phyloP scores from a whole-genome alignment of 2,329 filamentous ascomycete genomes.

The Cercospora sp. region DNA sequence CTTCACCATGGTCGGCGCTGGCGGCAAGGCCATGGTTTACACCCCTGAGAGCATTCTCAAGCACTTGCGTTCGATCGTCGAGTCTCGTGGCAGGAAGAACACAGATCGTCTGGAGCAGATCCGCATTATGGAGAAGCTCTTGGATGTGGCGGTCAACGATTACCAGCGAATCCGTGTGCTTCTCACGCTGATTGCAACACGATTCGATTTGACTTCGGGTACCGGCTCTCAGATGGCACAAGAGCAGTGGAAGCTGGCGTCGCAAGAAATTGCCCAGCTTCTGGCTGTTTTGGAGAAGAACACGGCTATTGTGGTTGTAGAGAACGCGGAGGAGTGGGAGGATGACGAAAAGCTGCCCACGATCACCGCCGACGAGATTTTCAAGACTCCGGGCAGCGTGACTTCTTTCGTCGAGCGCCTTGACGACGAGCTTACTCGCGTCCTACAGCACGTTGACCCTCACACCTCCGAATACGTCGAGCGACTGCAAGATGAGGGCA shows the following conservation, averaged over 20 bases:
- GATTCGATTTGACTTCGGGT: constrained; percentile 87
- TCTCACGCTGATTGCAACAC: constrained; percentile 84
- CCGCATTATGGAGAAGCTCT: constrained; percentile 92
- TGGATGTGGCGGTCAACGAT: constrained; percentile 82
- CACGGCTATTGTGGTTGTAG: constrained; percentile 79
- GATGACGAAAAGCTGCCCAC: constrained; percentile 92
- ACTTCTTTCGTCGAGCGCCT: constrained; percentile 93
- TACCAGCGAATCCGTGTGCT: constrained; percentile 95
- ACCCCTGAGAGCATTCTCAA: constrained; percentile 98
- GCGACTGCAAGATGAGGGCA: constrained; percentile 83
- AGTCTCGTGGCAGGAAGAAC: constrained; percentile 98
- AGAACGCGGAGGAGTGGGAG: constrained; percentile 96
- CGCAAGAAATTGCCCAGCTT: constrained; percentile 78
- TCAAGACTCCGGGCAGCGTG: constrained; percentile 90
- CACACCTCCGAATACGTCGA: constrained; percentile 99
- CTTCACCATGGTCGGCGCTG: constrained; percentile 84
- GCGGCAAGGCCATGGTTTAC: constrained; percentile 85
- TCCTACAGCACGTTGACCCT: constrained; percentile 95
- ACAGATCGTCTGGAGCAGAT: constrained; percentile 95
- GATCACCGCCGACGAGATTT: constrained; percentile 71
- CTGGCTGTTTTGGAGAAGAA: constrained; percentile 77
- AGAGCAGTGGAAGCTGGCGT: constrained; percentile 95
- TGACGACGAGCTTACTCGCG: constrained; percentile 94
- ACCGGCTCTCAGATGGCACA: constrained; percentile 81
- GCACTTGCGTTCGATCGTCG: constrained; percentile 87